Evolutionary conservation across 1,284 basidiomycete species (phyloP).

Genomic region (Macrocystidia cucumis): DNA sequence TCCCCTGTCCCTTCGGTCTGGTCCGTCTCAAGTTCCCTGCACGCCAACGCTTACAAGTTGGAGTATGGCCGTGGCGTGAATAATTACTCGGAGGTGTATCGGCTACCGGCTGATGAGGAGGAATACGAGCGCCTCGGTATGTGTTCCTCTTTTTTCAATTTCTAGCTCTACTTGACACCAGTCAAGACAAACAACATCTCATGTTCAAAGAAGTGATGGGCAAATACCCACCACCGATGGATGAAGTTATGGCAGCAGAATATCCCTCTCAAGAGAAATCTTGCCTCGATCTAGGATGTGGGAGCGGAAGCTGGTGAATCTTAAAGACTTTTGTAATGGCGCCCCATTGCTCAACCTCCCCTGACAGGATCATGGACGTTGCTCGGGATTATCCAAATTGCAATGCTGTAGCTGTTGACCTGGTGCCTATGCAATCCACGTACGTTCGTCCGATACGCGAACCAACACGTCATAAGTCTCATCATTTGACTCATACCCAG

Average conservation of each 20-base stretch:
- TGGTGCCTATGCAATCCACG: slow-evolving; percentile 68
- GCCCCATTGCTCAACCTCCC: slow-evolving; percentile 43
- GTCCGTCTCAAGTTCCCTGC: slow-evolving; percentile 58
- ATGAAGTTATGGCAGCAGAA: slow-evolving; percentile 49
- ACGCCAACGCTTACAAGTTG: slow-evolving; percentile 47
- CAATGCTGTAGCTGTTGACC: slow-evolving; percentile 64
- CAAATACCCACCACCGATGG: slow-evolving; percentile 51
- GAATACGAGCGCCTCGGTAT: slow-evolving; percentile 62
- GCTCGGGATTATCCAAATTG: slow-evolving; percentile 66
- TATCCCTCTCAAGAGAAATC: slow-evolving; percentile 51
- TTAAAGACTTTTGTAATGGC: slow-evolving; percentile 36
- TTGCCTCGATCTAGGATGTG: slow-evolving; percentile 71
- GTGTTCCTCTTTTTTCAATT: slow-evolving; percentile 14
- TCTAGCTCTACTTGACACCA: slow-evolving; percentile 1
- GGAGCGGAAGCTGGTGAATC: slow-evolving; percentile 65
- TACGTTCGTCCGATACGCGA: slow-evolving; percentile 27
- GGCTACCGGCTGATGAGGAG: slow-evolving; percentile 68
- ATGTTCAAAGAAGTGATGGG: slow-evolving; percentile 60
- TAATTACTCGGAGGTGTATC: slow-evolving; percentile 72
- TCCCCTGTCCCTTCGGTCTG: slow-evolving; percentile 63
- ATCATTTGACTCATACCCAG: slow-evolving; percentile 23
- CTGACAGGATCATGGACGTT: slow-evolving; percentile 61
- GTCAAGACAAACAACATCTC: slow-evolving; percentile 57
- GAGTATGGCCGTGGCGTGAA: slow-evolving; percentile 67
- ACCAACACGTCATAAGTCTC: slow-evolving; percentile 4